Conservation (phyloP, 2,329 filamentous ascomycete species). For the Tolypocladium album region DNA sequence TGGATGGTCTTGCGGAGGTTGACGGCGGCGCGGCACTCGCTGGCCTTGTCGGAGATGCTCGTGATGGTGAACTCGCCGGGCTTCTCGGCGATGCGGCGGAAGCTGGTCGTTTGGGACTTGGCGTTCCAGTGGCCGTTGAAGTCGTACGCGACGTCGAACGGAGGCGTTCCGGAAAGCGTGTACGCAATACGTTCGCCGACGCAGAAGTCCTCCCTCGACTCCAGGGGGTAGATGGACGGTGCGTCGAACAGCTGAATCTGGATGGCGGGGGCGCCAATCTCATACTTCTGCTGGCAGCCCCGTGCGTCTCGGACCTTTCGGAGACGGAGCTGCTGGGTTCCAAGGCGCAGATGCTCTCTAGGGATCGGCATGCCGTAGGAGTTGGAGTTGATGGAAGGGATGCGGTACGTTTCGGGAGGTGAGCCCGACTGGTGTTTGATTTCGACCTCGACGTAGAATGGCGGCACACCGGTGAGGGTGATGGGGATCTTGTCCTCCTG, state of each 20-base stretch:
- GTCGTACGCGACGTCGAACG: conserved; percentile 86
- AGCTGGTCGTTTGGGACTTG: conserved; percentile 66
- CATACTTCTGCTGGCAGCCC: conserved; percentile 73
- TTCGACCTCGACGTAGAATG: conserved; percentile 84
- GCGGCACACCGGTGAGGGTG: conserved; percentile 68
- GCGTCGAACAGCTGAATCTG: conserved; percentile 90
- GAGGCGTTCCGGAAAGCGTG: conserved; percentile 78
- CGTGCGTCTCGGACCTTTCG: conserved; percentile 80
- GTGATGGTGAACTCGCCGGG: conserved; percentile 85
- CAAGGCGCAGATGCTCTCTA: conserved; percentile 71
- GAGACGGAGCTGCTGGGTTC: conserved; percentile 82
- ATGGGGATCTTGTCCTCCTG: conserved; percentile 84
- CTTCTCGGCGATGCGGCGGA: conserved; percentile 86
- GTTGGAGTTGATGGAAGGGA: conserved; percentile 67
- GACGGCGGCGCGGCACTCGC: conserved; percentile 73
- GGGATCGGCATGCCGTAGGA: conserved; percentile 76
- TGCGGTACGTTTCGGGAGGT: conserved; percentile 68
- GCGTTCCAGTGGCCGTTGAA: conserved; percentile 80
- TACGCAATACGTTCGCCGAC: conserved; percentile 93
- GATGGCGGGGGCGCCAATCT: conserved; percentile 62
- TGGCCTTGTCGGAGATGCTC: conserved; percentile 76
- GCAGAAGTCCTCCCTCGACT: conserved; percentile 80
- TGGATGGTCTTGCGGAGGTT: conserved; percentile 78
- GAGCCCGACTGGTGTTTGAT: conserved; percentile 82
- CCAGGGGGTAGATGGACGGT: conserved; percentile 79